Evolutionary conservation across 805 yeast species (phyloP).

Genomic region (Metschnikowia orientalis): DNA sequence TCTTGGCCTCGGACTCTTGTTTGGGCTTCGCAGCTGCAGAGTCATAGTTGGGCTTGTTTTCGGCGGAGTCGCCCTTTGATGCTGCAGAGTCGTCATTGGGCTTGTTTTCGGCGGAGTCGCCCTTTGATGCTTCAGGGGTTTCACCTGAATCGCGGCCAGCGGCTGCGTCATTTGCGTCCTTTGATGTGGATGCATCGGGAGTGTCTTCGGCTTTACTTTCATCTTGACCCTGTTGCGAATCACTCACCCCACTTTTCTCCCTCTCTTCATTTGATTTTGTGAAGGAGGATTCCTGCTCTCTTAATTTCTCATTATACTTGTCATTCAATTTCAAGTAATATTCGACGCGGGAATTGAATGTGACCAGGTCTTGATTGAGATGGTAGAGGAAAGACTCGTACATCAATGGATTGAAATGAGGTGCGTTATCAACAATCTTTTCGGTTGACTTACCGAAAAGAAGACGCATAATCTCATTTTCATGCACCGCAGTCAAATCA

Average conservation of each 20-base stretch:
- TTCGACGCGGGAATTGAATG: conserved; percentile 27
- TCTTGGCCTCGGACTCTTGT: too few species aligned
- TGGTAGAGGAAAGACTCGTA: conserved; percentile 24
- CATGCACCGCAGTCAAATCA: conserved; percentile 33
- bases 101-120: not conserved
- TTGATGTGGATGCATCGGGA: not conserved
- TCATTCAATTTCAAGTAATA: conserved; percentile 18
- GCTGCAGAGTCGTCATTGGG: too few species aligned
- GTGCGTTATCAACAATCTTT: conserved; percentile 17
- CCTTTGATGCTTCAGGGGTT: not conserved
- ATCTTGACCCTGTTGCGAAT: too few species aligned
- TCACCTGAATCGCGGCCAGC: not conserved
- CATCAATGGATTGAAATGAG: conserved; percentile 29
- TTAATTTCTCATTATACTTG: too few species aligned
- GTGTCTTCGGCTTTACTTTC: too few species aligned
- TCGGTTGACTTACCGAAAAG: conserved; percentile 20
- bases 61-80: too few species aligned
- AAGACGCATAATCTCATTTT: conserved; percentile 27
- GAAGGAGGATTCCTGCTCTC: too few species aligned
- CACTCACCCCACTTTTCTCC: too few species aligned
- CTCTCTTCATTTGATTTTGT: too few species aligned
- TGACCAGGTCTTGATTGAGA: conserved; percentile 16
- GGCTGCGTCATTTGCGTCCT: not conserved
- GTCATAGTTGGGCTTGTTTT: too few species aligned
- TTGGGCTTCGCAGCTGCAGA: too few species aligned